Percentiles rank a stretch among this genome's conserved stretches.
These are phyloP conservation scores for Kwoniella pini DNA, from an alignment of 768 basidiomycete genomes.

Conservation along the genomic window DNA sequence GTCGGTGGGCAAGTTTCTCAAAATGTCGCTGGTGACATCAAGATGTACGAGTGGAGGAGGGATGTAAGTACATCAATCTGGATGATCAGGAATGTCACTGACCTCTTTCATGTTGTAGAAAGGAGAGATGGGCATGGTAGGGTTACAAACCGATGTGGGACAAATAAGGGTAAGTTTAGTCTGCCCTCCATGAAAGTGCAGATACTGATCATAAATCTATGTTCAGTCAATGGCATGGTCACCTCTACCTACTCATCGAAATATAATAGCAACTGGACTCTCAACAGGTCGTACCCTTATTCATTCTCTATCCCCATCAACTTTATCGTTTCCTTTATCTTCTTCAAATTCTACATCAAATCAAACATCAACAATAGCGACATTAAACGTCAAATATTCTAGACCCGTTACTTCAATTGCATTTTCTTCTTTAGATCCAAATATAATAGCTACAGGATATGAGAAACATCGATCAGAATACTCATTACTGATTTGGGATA, in stretches of 20 bases:
- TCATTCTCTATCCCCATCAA: slow-evolving; percentile 39
- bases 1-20: slow-evolving; percentile 42
- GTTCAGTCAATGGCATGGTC: slow-evolving; percentile 46
- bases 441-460: slow-evolving; percentile 43
- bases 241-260: slow-evolving; percentile 31
- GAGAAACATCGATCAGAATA: slow-evolving; percentile 47
- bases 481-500: slow-evolving; percentile 47
- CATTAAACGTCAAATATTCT: slow-evolving; percentile 35
- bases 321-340: slow-evolving; percentile 27
- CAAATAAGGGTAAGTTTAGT: slow-evolving; percentile 39
- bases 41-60: slow-evolving; percentile 44
- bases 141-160: slow-evolving; percentile 46
- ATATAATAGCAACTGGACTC: slow-evolving; percentile 42
- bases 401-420: slow-evolving; percentile 39
- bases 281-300: slow-evolving; percentile 40
- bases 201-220: neutral
- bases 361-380: slow-evolving; percentile 22
- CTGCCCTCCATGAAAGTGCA: neutral
- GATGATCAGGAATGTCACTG: neutral
- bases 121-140: slow-evolving; percentile 42
- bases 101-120: slow-evolving; percentile 11
- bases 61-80: slow-evolving; percentile 21
- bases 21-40: slow-evolving; percentile 42
- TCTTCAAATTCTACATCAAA: slow-evolving; percentile 12
- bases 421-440: slow-evolving; percentile 39